A percentile compares a stretch with the other conserved stretches of the same genome.
Evolutionary conservation across 192 early-diverging fungal species (phyloP).

Genomic region (Mortierella antarctica): DNA sequence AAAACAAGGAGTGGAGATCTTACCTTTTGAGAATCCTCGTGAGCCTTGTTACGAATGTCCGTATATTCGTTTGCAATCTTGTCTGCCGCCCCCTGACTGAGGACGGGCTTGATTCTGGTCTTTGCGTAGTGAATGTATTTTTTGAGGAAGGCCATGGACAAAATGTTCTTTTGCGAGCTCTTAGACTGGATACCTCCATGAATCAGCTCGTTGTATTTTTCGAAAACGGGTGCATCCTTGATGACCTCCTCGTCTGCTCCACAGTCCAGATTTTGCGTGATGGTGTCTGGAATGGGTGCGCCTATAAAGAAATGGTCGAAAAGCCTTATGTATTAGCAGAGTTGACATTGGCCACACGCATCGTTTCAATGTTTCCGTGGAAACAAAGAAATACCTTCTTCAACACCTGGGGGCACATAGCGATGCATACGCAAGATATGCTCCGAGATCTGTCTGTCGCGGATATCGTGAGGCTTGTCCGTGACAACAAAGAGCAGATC

Average conservation of each 20-base stretch:
- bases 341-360: not conserved
- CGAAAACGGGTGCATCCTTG: conserved; percentile 78
- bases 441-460: conserved; percentile 89
- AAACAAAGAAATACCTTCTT: conserved; percentile 72
- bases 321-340: not conserved
- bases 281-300: conserved; percentile 59
- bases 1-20: not conserved
- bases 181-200: conserved; percentile 74
- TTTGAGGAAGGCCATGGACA: conserved; percentile 90
- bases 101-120: conserved; percentile 82
- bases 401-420: conserved; percentile 84
- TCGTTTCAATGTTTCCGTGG: not conserved
- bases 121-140: conserved; percentile 97
- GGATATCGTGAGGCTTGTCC: conserved; percentile 87
- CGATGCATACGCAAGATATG: conserved; percentile 97
- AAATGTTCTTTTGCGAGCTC: conserved; percentile 55
- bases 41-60: conserved; percentile 82
- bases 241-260: conserved; percentile 63
- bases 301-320: conserved; percentile 30
- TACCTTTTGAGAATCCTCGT: conserved; percentile 76
- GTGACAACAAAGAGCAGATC: conserved; percentile 97
- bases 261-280: conserved; percentile 56
- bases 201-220: conserved; percentile 87
- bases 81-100: conserved; percentile 86
- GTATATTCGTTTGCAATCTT: conserved; percentile 85